phyloP scores from a whole-genome alignment of 495 filamentous ascomycete genomes.

The Thermochaetoides thermophila region DNA sequence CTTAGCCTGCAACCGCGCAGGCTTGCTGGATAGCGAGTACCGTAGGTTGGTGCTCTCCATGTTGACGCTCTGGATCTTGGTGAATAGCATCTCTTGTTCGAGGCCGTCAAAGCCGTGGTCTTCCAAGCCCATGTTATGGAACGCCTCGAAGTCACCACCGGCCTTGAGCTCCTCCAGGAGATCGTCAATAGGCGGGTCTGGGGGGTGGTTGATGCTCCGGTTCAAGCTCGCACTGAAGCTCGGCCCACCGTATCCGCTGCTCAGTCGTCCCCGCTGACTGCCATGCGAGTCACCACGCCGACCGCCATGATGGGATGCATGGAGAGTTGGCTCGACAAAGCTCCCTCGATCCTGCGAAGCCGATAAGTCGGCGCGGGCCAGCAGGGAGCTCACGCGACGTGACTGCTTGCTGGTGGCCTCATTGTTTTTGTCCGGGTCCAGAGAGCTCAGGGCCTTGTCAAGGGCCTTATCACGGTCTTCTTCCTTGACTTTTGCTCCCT shows the following conservation, averaged over 20 bases:
- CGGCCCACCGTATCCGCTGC: slow-evolving; percentile 32
- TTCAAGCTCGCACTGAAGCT: slow-evolving; percentile 25
- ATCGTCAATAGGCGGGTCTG: slow-evolving; percentile 55
- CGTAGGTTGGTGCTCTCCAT: slow-evolving; percentile 46
- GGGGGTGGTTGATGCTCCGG: slow-evolving; percentile 30
- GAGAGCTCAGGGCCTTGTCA: slow-evolving; percentile 39
- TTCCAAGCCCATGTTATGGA: slow-evolving; percentile 55
- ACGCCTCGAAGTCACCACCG: slow-evolving; percentile 47
- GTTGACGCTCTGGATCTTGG: slow-evolving; percentile 55
- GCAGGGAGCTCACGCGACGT: slow-evolving; percentile 77
- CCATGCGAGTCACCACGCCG: slow-evolving; percentile 59
- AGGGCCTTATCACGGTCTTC: slow-evolving; percentile 42
- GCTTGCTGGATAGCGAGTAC: slow-evolving; percentile 34
- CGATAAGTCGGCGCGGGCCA: slow-evolving; percentile 81
- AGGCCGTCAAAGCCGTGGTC: slow-evolving; percentile 55
- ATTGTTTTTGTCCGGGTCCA: slow-evolving; percentile 61
- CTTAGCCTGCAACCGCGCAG: slow-evolving; percentile 36
- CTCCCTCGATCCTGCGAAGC: slow-evolving; percentile 56
- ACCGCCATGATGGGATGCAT: slow-evolving; percentile 30
- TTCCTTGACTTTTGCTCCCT: slow-evolving; percentile 15
- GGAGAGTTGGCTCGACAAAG: slow-evolving; percentile 53
- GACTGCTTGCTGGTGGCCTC: slow-evolving; percentile 58
- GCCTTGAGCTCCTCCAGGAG: slow-evolving; percentile 53
- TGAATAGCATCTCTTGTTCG: slow-evolving; percentile 57
- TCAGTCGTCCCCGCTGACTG: slow-evolving; percentile 45